Conservation (phyloP, 2,329 filamentous ascomycete genomes). For the Lasiodiplodia sp. region DNA sequence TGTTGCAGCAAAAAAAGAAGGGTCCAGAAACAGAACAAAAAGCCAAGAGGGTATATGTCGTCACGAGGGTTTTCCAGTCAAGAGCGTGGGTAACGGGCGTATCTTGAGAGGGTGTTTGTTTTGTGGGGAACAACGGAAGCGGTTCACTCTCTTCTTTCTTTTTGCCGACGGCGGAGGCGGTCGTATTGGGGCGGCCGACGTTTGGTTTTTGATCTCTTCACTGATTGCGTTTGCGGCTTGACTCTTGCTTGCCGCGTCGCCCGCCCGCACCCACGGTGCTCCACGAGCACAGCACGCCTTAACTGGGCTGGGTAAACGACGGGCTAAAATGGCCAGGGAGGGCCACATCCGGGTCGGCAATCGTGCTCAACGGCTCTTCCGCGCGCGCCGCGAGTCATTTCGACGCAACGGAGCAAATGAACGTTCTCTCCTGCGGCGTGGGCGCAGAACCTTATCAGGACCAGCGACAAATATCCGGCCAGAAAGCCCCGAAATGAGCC, state of each 20-base stretch:
- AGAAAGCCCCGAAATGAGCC: neutral
- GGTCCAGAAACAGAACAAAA: neutral
- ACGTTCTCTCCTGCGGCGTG: neutral
- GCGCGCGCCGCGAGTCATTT: neutral
- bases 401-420: neutral
- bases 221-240: constrained; percentile 2
- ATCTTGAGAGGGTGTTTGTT: neutral
- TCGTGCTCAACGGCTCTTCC: neutral
- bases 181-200: neutral
- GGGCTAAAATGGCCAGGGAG: neutral
- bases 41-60: neutral
- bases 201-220: neutral
- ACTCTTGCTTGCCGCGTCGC: constrained; percentile 3
- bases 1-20: neutral
- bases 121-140: neutral
- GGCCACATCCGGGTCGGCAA: neutral
- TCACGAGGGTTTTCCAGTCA: neutral
- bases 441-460: neutral
- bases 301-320: neutral
- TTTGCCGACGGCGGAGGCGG: neutral
- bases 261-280: neutral
- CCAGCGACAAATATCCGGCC: neutral
- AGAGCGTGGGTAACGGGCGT: neutral
- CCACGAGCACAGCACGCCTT: constrained; percentile 14
- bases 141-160: neutral